Base-by-base conservation (phyloP, 495 filamentous ascomycete genomes). In the Penicillium arizonense region DNA sequence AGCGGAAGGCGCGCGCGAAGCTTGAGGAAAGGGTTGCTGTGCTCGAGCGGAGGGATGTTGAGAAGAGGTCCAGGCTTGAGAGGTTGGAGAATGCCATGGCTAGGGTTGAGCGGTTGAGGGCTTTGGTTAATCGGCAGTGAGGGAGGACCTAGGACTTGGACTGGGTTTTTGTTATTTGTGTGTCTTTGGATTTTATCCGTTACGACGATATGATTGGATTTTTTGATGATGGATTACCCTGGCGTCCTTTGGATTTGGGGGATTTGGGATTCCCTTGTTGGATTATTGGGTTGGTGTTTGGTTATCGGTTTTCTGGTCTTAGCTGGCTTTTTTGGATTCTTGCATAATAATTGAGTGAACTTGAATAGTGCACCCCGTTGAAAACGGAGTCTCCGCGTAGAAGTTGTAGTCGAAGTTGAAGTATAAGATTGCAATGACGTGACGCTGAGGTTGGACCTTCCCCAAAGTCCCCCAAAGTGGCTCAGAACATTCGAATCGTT, bases 1-100 rank as follows among this genome's bases (percentile, higher is more conserved):
- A 97, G 77, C 78, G 94, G 40, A 84, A 87, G 64, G 89, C 88
- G 32, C 74, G 90, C 36, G 89, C 87, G 6, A 82, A 80, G 67
- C 75, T 97, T 28, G 91, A 96, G 67, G 87, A 90, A 65, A 67
- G 88, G 28, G 82, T 93, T 0, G 78, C 69, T 24, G 77, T 87
- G 57, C 68, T 93, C 33, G 88, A 92, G 69, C 70, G 78, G 28
- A 63, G 89, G 35, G 89, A 92, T 57, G 71, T 67, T 21, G 88
- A 91, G 62, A 90, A 89, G 77, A 75, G 81, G 54, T 78, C 76
- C 45, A 68, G 87, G 47, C 61, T 96, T 36, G 92, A 92, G 55
- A 66, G 78, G 64, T 61, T 96, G 61, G 90, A 96, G 72, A 77
- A 79, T 39, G 90, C 93, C 44, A 82, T 98, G 67, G 82, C 82